These are phyloP conservation scores for Lagenaria siceraria DNA, from an alignment of 306 rosid genomes.

Conservation along the genomic window DNA sequence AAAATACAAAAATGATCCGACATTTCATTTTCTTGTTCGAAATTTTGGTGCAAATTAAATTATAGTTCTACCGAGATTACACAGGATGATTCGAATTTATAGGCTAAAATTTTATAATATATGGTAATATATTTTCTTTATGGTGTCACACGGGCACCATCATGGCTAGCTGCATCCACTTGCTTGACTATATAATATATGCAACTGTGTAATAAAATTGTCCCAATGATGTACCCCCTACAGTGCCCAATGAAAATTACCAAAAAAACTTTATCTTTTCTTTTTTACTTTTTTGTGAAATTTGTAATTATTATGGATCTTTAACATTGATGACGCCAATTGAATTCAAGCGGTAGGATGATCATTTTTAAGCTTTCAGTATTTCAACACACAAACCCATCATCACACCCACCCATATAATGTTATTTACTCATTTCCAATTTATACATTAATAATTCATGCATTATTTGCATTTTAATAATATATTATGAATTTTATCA, in stretches of 20 bases:
- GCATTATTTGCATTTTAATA: not conserved
- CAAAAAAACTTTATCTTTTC: too few relatives aligned
- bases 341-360: not conserved
- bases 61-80: not conserved
- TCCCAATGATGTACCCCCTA: not conserved
- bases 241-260: not conserved
- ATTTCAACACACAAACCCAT: not conserved
- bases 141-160: slow-evolving; percentile 1
- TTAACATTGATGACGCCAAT: not conserved
- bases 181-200: not conserved
- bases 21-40: not conserved
- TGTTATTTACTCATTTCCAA: not conserved
- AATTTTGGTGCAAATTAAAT: not conserved
- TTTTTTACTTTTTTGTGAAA: not conserved
- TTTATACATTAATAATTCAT: not conserved
- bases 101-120: not conserved
- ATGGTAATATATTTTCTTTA: not conserved
- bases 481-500: too few relatives aligned
- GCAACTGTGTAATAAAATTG: not conserved
- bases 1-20: not conserved
- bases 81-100: not conserved
- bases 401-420: not conserved
- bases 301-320: not conserved
- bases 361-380: not conserved
- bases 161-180: not conserved